Base-by-base conservation (phyloP, 192 early-diverging fungal genomes). In the Backusella tarrabulga region DNA sequence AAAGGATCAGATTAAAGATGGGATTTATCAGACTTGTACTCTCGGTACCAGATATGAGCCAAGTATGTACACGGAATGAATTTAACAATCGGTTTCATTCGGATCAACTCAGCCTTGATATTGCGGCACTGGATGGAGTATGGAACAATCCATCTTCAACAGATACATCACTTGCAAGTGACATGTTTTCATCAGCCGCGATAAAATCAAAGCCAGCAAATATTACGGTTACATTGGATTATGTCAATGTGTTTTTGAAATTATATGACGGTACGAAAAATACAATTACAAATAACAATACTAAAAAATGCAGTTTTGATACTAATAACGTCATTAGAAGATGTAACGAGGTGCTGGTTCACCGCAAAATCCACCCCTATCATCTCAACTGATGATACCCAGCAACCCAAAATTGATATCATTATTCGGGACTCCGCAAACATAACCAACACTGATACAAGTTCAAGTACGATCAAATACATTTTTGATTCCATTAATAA, bases 321-420 rank as follows among this genome's bases (percentile, higher is more conserved):
- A 50, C 19, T 50, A 50, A 50, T 50, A 19, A n/a, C 17, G 21
- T 2, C 6, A 35, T 15, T 67, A 82, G 81, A 82, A 36, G 14
- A 34, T 17, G 29, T 75, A 6, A 60, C 76, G n/a, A 50, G 34
- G 12, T 80, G 79, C 29, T 84, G 79, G 79, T 84, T 84, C 40
- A 84, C 79, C 26, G 76, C 72, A n/a, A 83, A 76, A 35, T 50
- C 73, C 0, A 56, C 8, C 3, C 5, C 41, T 12, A 42, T 32
- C 26, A 29, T 74, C 17, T 38, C 71, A 35, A 71, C 79, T 46
- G 70, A 70, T 38, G 38, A 23, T 11, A 38, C 74, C 6, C 69
- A 74, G 6, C 42, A 77, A 14, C 88, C 88, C 12, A 88, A 52
- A 32, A 67, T 87, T 34, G 84, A 88, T 63, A 82, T 89, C 36